Conservation (phyloP, 306 rosid genomes). For the barrel medic (Medicago truncatula) region DNA sequence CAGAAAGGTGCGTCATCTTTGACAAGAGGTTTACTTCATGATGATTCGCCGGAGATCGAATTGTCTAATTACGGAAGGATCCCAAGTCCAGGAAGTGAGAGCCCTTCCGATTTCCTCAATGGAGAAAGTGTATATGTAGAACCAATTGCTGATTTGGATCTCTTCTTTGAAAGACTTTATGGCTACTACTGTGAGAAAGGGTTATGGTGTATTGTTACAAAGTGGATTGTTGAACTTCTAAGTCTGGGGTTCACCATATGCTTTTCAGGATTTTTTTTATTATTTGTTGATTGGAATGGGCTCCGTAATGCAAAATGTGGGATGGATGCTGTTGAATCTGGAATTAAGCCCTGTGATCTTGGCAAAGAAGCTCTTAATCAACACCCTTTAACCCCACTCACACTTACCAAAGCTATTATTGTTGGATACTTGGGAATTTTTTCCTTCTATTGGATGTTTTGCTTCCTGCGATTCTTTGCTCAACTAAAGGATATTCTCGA, state of each 20-base stretch:
- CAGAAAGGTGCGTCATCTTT: constrained; percentile 60
- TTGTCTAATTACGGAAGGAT: constrained; percentile 67
- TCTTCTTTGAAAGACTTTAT: constrained; percentile 92
- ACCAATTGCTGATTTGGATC: constrained; percentile 91
- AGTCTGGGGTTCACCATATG: constrained; percentile 87
- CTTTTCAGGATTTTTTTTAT: constrained; percentile 84
- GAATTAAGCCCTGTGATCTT: constrained; percentile 92
- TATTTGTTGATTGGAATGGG: constrained; percentile 93
- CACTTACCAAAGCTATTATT: constrained; percentile 73
- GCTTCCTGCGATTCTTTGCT: constrained; percentile 89
- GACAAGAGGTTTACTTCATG: constrained; percentile 61
- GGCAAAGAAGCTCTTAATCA: constrained; percentile 79
- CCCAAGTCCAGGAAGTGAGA: constrained; percentile 78
- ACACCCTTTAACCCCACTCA: constrained; percentile 86
- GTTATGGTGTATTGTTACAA: constrained; percentile 85
- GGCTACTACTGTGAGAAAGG: constrained; percentile 91
- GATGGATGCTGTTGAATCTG: constrained; percentile 93
- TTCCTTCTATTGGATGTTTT: constrained; percentile 84
- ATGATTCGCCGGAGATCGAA: constrained; percentile 74
- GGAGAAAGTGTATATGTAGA: constrained; percentile 77
- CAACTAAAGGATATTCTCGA: constrained; percentile 75
- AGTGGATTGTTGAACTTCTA: constrained; percentile 93
- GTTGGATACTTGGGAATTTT: constrained; percentile 91
- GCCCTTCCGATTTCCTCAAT: constrained; percentile 86
- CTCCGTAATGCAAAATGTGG: constrained; percentile 96